phyloP scores from a whole-genome alignment of 495 filamentous ascomycete genomes.

The Neurospora sp. region DNA sequence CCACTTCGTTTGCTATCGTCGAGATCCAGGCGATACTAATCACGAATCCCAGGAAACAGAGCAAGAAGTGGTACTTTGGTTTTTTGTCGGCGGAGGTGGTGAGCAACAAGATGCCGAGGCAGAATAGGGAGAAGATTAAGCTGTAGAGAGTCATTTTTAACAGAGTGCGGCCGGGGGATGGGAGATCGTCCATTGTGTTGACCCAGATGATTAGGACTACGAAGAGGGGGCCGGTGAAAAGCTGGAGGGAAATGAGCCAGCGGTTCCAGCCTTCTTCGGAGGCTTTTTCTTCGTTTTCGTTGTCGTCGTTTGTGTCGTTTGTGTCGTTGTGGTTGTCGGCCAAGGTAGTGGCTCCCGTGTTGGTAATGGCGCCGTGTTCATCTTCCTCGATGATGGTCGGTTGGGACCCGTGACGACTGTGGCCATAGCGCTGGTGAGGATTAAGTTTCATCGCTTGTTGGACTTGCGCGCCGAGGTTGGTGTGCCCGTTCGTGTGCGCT shows the following conservation, averaged over 20 bases:
- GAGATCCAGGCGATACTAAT: slow-evolving; percentile 94
- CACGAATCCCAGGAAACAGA: slow-evolving; percentile 84
- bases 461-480: background rate
- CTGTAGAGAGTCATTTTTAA: slow-evolving; percentile 56
- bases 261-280: slow-evolving; percentile 59
- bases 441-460: background rate
- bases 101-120: slow-evolving; percentile 51
- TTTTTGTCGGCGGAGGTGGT: slow-evolving; percentile 49
- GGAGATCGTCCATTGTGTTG: slow-evolving; percentile 45
- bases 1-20: slow-evolving; percentile 92
- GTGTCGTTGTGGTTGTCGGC: background rate
- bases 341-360: background rate
- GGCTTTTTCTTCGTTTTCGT: background rate
- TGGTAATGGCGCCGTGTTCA: background rate
- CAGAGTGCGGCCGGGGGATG: slow-evolving; percentile 31
- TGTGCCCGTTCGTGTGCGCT: background rate
- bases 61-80: slow-evolving; percentile 57
- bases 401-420: background rate
- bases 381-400: background rate
- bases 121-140: slow-evolving; percentile 57
- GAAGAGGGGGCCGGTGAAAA: slow-evolving; percentile 83
- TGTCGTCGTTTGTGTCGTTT: background rate
- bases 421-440: background rate
- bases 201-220: slow-evolving; percentile 68
- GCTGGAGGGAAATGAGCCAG: slow-evolving; percentile 78